These are phyloP conservation scores for Mimosa bimucronata DNA, from an alignment of 306 rosid species.

Conservation along the genomic window DNA sequence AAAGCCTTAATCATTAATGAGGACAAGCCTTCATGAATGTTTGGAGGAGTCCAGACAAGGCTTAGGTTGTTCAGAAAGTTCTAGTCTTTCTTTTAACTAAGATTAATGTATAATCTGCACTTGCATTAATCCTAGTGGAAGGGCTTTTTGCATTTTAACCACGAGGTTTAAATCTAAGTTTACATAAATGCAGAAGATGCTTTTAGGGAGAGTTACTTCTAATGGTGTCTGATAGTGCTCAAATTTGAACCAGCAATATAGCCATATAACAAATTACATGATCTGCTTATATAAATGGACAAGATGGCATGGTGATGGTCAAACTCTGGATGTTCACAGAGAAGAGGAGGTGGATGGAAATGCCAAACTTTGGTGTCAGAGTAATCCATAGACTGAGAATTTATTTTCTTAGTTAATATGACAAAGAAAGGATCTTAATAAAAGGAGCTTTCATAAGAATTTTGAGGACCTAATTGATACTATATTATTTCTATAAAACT, in stretches of 20 bases:
- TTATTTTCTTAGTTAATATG: background rate
- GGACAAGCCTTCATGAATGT: conserved; percentile 47
- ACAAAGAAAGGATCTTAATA: background rate
- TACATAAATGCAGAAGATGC: too few relatives aligned
- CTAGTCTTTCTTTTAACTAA: conserved; percentile 26
- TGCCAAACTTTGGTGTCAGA: conserved; percentile 38
- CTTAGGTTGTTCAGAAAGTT: conserved; percentile 38
- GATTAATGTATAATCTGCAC: conserved; percentile 35
- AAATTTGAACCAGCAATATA: too few relatives aligned
- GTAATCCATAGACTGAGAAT: background rate
- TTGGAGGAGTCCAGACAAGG: conserved; percentile 45
- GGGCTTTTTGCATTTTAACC: too few relatives aligned
- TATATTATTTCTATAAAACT: background rate
- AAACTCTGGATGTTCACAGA: conserved; percentile 34
- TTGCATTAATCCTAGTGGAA: too few relatives aligned
- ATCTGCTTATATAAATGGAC: conserved; percentile 30
- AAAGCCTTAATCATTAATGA: conserved; percentile 32
- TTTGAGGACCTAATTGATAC: background rate
- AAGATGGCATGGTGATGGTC: conserved; percentile 42
- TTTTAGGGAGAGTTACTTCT: too few relatives aligned
- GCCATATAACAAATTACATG: too few relatives aligned
- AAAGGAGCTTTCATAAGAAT: background rate
- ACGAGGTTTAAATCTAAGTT: too few relatives aligned
- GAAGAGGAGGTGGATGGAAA: conserved; percentile 47
- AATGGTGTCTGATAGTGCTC: too few relatives aligned